Evolutionary conservation across 2,329 filamentous ascomycete genomes (phyloP), one percentile per base, ranked within the genome.

Genomic region (Epichloe gansuensis): DNA sequence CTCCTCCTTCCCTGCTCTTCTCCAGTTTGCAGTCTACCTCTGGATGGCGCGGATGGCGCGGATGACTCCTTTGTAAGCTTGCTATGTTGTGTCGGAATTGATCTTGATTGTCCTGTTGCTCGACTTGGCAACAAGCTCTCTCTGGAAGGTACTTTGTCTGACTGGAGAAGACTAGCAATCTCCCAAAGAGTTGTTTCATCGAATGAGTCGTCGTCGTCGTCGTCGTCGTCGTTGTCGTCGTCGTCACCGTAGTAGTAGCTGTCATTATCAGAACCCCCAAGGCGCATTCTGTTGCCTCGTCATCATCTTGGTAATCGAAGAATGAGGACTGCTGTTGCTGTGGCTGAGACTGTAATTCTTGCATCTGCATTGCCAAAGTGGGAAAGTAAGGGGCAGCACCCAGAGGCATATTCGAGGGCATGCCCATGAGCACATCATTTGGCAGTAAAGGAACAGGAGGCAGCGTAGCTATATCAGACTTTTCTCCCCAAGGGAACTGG

Each of bases 401-500:
- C 7, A 55, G 9, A 15, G 67, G 67, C 74, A 77, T 76, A 17
- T 75, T 77, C 2, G 75, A 75, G 6, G 76, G 70, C 71, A 80
- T 76, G 23, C 73, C 69, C 65, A 70, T 72, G 51, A 68, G 47
- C 9, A 42, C 42, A 4, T 46, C 48, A 13, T 35, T 41, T 12
- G 17, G 39, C 23, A 53, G 28, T 28, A 67, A 71, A 52, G 75
- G 7, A 49, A 42, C 13, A 42, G 7, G 63, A 31, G 50, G 42
- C 42, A 50, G 25, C 11, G 66, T 75, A 9, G 75, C 75, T 51
- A 72, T 73, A 63, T 83, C 80, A 21, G 80, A 83, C 59, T 67
- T 76, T 65, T 83, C 80, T 13, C 81, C 81, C 78, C 80, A 83
- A 2, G 81, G 79, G 57, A 83, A 83, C 59, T 82, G 78, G 67